These are phyloP conservation scores for Metschnikowia anglica DNA, from an alignment of 805 yeast genomes.

Conservation along the genomic window DNA sequence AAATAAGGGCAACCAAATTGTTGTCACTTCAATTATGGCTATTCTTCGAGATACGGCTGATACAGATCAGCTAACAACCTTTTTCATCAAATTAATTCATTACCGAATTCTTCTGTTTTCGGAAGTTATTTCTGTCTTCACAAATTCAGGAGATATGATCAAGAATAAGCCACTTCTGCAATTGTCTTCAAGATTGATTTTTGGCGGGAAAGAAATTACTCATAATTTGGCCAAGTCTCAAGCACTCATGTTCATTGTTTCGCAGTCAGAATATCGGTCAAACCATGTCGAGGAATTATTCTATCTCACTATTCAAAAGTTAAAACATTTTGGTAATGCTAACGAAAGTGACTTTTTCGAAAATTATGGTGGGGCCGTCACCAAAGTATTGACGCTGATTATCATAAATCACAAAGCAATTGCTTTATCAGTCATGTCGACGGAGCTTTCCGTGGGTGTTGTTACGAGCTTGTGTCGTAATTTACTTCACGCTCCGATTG, in stretches of 20 bases:
- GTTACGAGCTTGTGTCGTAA: neutral
- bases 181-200: constrained; percentile 2
- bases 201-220: constrained; percentile 1
- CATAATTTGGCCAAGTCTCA: constrained; percentile 12
- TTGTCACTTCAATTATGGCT: neutral
- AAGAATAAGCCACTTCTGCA: neutral
- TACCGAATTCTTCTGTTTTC: constrained; percentile 20
- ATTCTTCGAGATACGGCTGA: neutral
- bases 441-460: constrained; percentile 3
- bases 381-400: constrained; percentile 2
- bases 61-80: neutral
- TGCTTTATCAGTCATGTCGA: constrained; percentile 7
- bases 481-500: neutral
- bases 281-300: constrained; percentile 16
- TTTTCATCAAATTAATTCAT: constrained; percentile 19
- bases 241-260: constrained; percentile 14
- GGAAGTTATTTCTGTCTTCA: constrained; percentile 17
- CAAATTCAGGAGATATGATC: neutral
- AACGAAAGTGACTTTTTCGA: neutral
- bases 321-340: constrained; percentile 3
- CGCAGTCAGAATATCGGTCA: constrained; percentile 17
- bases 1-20: neutral
- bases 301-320: constrained; percentile 14
- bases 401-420: constrained; percentile 5
- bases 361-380: neutral